phyloP scores from a whole-genome alignment of 352 stramenopile genomes.

The Pythium chondricola region DNA sequence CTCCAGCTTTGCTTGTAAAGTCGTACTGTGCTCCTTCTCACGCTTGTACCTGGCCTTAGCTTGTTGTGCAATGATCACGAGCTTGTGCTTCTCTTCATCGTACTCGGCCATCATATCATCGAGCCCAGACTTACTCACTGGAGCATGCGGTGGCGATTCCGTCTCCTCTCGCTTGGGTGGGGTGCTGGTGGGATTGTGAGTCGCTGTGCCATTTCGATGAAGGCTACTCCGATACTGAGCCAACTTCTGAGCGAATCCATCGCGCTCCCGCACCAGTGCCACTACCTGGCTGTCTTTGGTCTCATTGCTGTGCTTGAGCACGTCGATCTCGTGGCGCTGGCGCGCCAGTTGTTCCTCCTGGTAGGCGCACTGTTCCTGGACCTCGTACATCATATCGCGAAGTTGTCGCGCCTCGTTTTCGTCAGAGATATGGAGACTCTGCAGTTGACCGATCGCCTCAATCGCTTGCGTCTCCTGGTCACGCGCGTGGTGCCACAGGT shows the following conservation, averaged over 20 bases:
- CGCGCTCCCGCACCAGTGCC: slow-evolving; percentile 7
- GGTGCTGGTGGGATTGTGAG: neutral
- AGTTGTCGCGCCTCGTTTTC: slow-evolving; percentile 3
- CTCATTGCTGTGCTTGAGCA: slow-evolving; percentile 1
- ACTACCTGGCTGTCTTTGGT: slow-evolving; percentile 11
- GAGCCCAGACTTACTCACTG: neutral
- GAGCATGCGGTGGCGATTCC: neutral
- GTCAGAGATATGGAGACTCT: neutral
- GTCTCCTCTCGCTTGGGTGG: neutral
- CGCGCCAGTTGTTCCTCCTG: neutral
- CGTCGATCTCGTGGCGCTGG: neutral
- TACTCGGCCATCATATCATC: neutral
- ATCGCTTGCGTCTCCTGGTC: neutral
- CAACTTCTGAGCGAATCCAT: slow-evolving; percentile 9
- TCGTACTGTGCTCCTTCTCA: slow-evolving; percentile 5
- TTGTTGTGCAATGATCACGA: neutral
- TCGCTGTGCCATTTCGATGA: neutral
- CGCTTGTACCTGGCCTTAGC: slow-evolving; percentile 3
- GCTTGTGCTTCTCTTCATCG: slow-evolving; percentile 7
- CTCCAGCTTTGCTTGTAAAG: neutral
- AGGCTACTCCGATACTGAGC: slow-evolving; percentile 9
- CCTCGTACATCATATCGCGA: slow-evolving; percentile 12
- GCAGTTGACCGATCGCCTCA: neutral
- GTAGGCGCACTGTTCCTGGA: slow-evolving; percentile 7
- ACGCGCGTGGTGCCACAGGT: neutral